phyloP scores from a whole-genome alignment of 2,329 filamentous ascomycete genomes.

The Diplodia seriata region DNA sequence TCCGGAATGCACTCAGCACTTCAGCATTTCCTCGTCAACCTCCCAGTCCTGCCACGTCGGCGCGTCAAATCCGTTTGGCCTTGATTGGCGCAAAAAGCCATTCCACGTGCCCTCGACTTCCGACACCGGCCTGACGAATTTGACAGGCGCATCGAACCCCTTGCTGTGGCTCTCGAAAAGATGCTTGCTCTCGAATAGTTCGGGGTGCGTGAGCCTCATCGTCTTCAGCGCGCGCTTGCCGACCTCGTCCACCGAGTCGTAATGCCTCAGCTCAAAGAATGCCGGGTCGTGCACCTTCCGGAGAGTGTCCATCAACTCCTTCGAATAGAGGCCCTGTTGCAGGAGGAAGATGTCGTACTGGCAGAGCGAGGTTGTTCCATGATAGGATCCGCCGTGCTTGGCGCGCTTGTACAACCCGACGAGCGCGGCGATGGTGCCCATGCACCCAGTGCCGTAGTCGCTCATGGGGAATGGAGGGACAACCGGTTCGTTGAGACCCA shows the following conservation, averaged over 20 bases:
- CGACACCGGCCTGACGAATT: constrained; percentile 56
- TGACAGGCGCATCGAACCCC: constrained; percentile 54
- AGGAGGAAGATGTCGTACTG: constrained; percentile 74
- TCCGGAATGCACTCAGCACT: constrained; percentile 18
- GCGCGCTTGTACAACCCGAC: constrained; percentile 69
- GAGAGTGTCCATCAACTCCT: constrained; percentile 60
- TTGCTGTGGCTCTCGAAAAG: constrained; percentile 59
- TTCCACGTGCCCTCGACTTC: constrained; percentile 58
- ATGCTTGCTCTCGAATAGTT: constrained; percentile 59
- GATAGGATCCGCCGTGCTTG: constrained; percentile 69
- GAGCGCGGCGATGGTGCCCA: constrained; percentile 72
- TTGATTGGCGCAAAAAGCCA: constrained; percentile 55
- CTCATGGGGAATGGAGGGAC: constrained; percentile 68
- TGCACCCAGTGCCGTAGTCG: constrained; percentile 74
- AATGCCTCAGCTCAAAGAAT: constrained; percentile 65
- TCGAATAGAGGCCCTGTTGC: constrained; percentile 64
- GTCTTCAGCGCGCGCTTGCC: constrained; percentile 64
- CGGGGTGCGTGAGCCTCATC: constrained; percentile 61
- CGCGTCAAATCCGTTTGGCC: constrained; percentile 61
- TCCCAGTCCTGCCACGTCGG: constrained; percentile 58
- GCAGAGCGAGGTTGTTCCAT: constrained; percentile 68
- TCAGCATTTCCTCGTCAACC: constrained; percentile 49
- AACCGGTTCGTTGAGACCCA: constrained; percentile 68
- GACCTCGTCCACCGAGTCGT: constrained; percentile 70
- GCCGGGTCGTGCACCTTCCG: constrained; percentile 57